These are phyloP conservation scores for Lagenidium giganteum DNA, from an alignment of 352 stramenopile genomes.

Conservation along the genomic window DNA sequence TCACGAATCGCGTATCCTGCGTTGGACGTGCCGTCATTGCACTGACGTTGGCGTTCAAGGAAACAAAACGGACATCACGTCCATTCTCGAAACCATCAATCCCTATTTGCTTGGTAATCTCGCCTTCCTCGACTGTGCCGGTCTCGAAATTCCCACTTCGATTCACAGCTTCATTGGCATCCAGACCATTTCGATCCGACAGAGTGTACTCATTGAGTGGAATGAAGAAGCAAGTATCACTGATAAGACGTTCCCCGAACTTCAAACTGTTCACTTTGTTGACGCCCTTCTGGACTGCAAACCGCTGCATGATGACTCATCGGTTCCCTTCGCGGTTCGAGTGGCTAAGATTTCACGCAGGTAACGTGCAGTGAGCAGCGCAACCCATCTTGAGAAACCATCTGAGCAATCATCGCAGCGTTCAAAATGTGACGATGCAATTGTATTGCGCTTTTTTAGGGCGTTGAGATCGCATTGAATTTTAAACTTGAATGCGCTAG, in stretches of 20 bases:
- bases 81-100: conserved; percentile 1
- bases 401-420: too few species aligned
- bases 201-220: neutral
- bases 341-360: too few species aligned
- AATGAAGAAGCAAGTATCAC: neutral
- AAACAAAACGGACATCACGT: neutral
- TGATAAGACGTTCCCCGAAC: neutral
- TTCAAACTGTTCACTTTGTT: neutral
- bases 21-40: conserved; percentile 4
- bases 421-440: too few species aligned
- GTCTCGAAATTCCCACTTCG: neutral
- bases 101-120: neutral
- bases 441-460: too few species aligned
- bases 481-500: too few species aligned
- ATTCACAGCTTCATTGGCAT: conserved; percentile 1
- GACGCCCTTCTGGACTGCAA: neutral
- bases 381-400: too few species aligned
- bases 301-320: too few species aligned
- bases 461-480: too few species aligned
- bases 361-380: too few species aligned
- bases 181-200: neutral
- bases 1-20: conserved; percentile 7
- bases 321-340: conserved; percentile 2
- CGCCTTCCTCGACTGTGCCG: conserved; percentile 1
- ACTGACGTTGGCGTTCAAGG: neutral